Percentiles rank a stretch among this genome's conserved stretches.
Conservation (phyloP, 495 filamentous ascomycete genomes). For the Friedmanniomyces simplex region DNA sequence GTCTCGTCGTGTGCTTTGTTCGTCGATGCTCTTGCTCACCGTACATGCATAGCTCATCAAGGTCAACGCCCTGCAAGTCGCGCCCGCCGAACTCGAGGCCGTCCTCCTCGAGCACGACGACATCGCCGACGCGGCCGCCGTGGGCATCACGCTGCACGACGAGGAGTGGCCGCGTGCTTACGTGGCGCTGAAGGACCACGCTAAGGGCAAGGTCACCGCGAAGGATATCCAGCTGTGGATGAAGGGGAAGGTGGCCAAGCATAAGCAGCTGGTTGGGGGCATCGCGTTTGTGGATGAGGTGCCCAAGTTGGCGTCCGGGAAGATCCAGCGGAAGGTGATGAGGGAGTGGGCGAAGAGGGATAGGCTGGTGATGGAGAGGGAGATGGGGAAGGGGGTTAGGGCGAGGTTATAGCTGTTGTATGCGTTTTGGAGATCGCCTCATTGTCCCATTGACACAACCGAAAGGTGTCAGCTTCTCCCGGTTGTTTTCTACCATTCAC, state of each 20-base stretch:
- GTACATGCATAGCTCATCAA: conserved; percentile 33
- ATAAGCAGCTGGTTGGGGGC: conserved; percentile 31
- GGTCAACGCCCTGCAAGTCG: conserved; percentile 38
- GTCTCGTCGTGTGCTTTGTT: not conserved
- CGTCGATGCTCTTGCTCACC: not conserved
- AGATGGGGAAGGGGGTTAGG: conserved; percentile 2
- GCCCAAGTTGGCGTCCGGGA: conserved; percentile 29
- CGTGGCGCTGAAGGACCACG: conserved; percentile 26
- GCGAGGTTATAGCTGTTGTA: conserved; percentile 10
- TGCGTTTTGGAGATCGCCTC: not conserved
- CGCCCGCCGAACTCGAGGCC: conserved; percentile 38
- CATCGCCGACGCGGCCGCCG: conserved; percentile 35
- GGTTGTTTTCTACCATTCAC: too few species aligned
- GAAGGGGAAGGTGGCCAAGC: conserved; percentile 28
- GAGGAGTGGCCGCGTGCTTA: conserved; percentile 32
- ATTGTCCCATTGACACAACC: too few species aligned
- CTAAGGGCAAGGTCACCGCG: conserved; percentile 23
- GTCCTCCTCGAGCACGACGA: conserved; percentile 32
- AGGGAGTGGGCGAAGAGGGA: conserved; percentile 32
- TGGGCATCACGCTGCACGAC: conserved; percentile 25
- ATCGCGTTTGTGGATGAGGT: conserved; percentile 31
- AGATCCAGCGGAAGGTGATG: conserved; percentile 29
- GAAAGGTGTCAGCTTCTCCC: too few species aligned
- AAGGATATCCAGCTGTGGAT: conserved; percentile 27
- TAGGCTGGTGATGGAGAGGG: conserved; percentile 19